Conservation (phyloP, 345 rosid species). For the Euphorbia peplus region DNA sequence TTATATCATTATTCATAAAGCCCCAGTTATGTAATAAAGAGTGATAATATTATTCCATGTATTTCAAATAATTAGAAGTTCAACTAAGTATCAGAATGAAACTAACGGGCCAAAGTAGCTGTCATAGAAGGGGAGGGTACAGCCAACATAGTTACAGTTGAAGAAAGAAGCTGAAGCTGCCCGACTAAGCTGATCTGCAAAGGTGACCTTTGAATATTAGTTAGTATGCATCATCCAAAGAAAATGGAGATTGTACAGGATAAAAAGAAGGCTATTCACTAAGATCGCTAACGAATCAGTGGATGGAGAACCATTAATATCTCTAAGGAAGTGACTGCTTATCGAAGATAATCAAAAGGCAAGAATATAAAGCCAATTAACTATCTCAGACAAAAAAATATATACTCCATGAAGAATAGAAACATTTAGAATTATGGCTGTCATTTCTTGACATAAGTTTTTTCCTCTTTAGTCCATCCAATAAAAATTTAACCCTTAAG, state of each 20-base stretch:
- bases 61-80: constrained; percentile 8
- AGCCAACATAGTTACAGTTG: constrained; percentile 85
- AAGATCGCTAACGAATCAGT: not conserved
- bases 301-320: not conserved
- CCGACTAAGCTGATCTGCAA: constrained; percentile 77
- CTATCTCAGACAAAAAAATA: constrained; percentile 4
- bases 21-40: constrained; percentile 9
- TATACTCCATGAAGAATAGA: constrained; percentile 3
- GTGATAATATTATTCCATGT: constrained; percentile 1
- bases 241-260: constrained; percentile 1
- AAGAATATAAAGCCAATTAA: constrained; percentile 7
- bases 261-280: constrained; percentile 16
- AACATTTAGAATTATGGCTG: not conserved
- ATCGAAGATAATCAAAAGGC: constrained; percentile 17
- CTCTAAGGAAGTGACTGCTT: constrained; percentile 5
- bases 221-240: constrained; percentile 22
- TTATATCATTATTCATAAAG: constrained; percentile 20
- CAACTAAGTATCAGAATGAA: constrained; percentile 25
- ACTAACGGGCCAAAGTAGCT: constrained; percentile 93
- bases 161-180: constrained; percentile 95
- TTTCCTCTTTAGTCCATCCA: not conserved
- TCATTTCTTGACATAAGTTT: not conserved
- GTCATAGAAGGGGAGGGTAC: constrained; percentile 92
- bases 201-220: constrained; percentile 20
- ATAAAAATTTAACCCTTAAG: not conserved